Evolutionary conservation across 2,329 filamentous ascomycete species (phyloP).

Genomic region (Colletotrichum sp.): DNA sequence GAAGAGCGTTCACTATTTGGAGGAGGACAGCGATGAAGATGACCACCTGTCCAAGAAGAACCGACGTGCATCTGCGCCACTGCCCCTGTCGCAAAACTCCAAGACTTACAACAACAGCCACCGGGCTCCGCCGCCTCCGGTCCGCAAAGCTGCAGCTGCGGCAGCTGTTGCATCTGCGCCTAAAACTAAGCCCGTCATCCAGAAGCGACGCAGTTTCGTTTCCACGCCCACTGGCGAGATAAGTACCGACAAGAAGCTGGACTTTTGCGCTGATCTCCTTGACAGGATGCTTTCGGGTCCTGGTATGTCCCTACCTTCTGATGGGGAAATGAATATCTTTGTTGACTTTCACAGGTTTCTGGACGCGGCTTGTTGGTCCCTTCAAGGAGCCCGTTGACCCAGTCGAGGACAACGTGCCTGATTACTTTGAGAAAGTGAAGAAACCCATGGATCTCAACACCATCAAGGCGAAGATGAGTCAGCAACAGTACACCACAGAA

Average conservation of each 20-base stretch:
- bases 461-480: constrained; percentile 66
- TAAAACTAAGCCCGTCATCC: constrained; percentile 33
- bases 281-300: constrained; percentile 67
- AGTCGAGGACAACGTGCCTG: constrained; percentile 60
- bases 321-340: not conserved
- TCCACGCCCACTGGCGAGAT: constrained; percentile 25
- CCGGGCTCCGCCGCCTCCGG: constrained; percentile 24
- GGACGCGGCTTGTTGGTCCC: constrained; percentile 69
- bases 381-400: constrained; percentile 67
- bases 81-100: constrained; percentile 22
- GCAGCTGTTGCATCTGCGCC: constrained; percentile 25
- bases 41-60: constrained; percentile 41
- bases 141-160: constrained; percentile 28
- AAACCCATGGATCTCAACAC: constrained; percentile 67
- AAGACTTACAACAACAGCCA: not conserved
- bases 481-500: constrained; percentile 53
- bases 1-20: constrained; percentile 57
- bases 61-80: constrained; percentile 44
- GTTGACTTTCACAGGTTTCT: constrained; percentile 55
- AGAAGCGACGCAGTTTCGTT: constrained; percentile 38
- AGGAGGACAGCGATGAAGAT: constrained; percentile 47
- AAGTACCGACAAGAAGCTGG: constrained; percentile 45
- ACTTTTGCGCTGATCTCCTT: constrained; percentile 64
- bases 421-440: constrained; percentile 66
- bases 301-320: constrained; percentile 41